phyloP scores from a whole-genome alignment of 2,329 filamentous ascomycete species.

The Berkeleyomyces basicola region DNA sequence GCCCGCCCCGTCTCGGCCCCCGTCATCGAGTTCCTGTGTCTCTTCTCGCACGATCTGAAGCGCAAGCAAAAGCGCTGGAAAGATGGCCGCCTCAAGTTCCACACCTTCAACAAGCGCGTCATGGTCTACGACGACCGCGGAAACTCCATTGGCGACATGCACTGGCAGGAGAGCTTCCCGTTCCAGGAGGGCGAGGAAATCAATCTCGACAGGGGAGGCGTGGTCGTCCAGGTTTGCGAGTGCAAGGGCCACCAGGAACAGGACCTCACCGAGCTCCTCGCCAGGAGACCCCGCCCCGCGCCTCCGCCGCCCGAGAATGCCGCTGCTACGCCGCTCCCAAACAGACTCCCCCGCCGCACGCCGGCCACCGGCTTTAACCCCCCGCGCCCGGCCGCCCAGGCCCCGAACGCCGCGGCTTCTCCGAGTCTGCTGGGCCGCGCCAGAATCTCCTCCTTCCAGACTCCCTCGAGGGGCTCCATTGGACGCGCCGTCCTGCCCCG shows the following conservation, averaged over 20 bases:
- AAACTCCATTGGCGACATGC: conserved; percentile 69
- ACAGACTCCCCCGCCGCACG: conserved; percentile 1
- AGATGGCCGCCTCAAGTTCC: conserved; percentile 74
- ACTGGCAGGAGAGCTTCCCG: conserved; percentile 55
- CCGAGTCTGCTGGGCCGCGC: not conserved
- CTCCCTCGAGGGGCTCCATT: conserved; percentile 2
- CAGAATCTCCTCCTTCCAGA: not conserved
- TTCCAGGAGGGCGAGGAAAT: conserved; percentile 71
- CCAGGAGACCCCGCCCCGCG: conserved; percentile 32
- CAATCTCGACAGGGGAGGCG: conserved; percentile 54
- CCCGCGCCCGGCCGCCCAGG: not conserved
- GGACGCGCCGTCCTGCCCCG: conserved; percentile 5
- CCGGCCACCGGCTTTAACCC: conserved; percentile 5
- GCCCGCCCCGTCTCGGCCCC: conserved; percentile 44
- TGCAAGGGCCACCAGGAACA: conserved; percentile 56
- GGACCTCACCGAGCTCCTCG: conserved; percentile 59
- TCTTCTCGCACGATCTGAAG: conserved; percentile 72
- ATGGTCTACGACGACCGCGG: conserved; percentile 78
- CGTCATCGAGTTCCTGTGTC: conserved; percentile 68
- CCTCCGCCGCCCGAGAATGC: conserved; percentile 11
- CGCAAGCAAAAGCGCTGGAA: conserved; percentile 89
- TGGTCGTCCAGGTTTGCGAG: conserved; percentile 69
- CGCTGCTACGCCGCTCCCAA: conserved; percentile 13
- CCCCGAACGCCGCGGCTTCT: not conserved
- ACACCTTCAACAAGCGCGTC: conserved; percentile 77